A percentile compares a stretch with the other conserved stretches of the same genome.
Evolutionary conservation across 805 yeast genomes (phyloP).

Genomic region (Suhomyces xylopsoci): DNA sequence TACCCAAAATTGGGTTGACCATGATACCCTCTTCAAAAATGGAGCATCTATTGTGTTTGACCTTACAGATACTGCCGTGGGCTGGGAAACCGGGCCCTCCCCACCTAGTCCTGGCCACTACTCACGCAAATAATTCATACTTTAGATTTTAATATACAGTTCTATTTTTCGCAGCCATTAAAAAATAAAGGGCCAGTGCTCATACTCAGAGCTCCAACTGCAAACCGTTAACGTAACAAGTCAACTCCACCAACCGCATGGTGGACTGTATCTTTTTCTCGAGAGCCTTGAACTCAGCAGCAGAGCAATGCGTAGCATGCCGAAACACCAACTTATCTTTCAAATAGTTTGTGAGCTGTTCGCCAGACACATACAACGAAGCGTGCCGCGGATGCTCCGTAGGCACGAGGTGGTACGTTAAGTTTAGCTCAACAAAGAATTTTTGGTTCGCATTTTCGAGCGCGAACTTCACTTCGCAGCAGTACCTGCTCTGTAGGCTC

Average conservation of each 20-base stretch:
- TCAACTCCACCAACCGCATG: conserved; percentile 8
- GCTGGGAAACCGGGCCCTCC: conserved; percentile 24
- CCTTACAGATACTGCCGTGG: conserved; percentile 12
- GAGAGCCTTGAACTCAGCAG: conserved; percentile 1
- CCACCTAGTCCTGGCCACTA: conserved; percentile 27
- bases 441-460: conserved; percentile 1
- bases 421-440: conserved; percentile 7
- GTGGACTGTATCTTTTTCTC: conserved; percentile 11
- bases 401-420: not conserved
- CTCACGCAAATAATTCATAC: not conserved
- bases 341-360: conserved; percentile 12
- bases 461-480: conserved; percentile 11
- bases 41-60: conserved; percentile 23
- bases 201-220: conserved; percentile 10
- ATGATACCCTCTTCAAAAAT: conserved; percentile 24
- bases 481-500: conserved; percentile 2
- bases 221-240: conserved; percentile 13
- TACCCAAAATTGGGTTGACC: conserved; percentile 30
- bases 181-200: not conserved
- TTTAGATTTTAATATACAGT: not conserved
- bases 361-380: conserved; percentile 8
- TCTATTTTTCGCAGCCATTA: not conserved
- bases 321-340: conserved; percentile 11
- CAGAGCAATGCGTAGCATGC: not conserved
- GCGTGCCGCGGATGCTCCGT: not conserved